Evolutionary conservation across 768 basidiomycete genomes (phyloP).

Genomic region (Tulasnella sp.): DNA sequence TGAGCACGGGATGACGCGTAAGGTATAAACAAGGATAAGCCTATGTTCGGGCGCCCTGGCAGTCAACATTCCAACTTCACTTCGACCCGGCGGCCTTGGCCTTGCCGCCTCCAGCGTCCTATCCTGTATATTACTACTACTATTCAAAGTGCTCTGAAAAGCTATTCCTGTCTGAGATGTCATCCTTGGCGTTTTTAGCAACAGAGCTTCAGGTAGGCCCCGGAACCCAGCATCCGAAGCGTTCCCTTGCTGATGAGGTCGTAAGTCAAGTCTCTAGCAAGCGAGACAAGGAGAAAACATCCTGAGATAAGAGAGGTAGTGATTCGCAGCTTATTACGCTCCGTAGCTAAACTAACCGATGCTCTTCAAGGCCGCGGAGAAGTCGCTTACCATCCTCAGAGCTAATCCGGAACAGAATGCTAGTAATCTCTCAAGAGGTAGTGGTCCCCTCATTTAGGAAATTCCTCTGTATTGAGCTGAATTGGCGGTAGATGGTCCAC

Average conservation of each 20-base stretch:
- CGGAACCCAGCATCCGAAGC: neutral
- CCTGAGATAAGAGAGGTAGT: slow-evolving; percentile 87
- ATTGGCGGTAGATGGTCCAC: slow-evolving; percentile 47
- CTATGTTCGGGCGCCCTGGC: neutral
- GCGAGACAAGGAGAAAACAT: slow-evolving; percentile 79
- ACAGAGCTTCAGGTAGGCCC: slow-evolving; percentile 49
- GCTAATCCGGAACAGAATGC: slow-evolving; percentile 75
- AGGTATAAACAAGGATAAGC: neutral
- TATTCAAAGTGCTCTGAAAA: neutral
- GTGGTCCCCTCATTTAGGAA: slow-evolving; percentile 20
- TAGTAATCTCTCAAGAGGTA: slow-evolving; percentile 60
- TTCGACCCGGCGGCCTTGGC: neutral
- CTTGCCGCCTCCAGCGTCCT: neutral
- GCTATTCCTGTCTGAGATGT: slow-evolving; percentile 16
- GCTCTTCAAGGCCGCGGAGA: slow-evolving; percentile 64
- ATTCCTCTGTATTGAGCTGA: slow-evolving; percentile 1
- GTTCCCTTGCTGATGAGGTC: neutral
- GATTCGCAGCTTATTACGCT: neutral
- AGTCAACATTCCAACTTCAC: neutral
- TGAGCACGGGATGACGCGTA: neutral
- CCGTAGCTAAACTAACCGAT: neutral
- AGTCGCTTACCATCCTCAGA: slow-evolving; percentile 66
- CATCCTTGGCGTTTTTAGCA: slow-evolving; percentile 30
- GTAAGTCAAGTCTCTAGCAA: slow-evolving; percentile 58
- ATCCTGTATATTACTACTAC: neutral